Base-by-base conservation (phyloP, 2,329 filamentous ascomycete genomes). In the Fusarium napiforme region DNA sequence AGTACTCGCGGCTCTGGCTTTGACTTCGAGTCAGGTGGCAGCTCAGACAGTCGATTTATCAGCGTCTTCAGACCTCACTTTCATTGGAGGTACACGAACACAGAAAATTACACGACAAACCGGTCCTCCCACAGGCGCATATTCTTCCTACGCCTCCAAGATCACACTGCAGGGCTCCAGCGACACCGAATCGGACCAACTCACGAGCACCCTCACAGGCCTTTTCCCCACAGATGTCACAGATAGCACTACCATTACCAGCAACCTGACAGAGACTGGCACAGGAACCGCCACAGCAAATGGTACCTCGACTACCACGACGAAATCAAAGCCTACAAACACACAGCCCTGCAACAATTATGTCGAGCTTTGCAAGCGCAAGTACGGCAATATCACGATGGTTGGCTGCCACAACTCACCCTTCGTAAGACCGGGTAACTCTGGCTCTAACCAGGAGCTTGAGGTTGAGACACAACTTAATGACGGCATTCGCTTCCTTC, bases 321-420 rank as follows among this genome's bases (percentile, higher is more conserved):
- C 68, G 32, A 69, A 67, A 37, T 69, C 73, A 55, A 75, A 79
- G 57, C 86, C 91, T 2, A 89, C 88, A 50, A 96, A 95, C 81
- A 95, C 93, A 1, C 90, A 90, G 67, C 91, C 93, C 9, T 97
- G 94, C 86, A 97, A 97, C 82, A 90, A 91, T 80, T 90, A 93
- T 75, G 83, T 92, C 30, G 93, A 96, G 81, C 91, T 96, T 77
- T 97, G 94, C 84, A 83, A 83, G 10, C 89, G 93, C 67, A 91
- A 90, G 75, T 97, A 95, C 82, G 90, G 92, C 85, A 95, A 96
- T 81, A 92, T 96, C 81, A 95, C 93, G 64, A 87, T 93, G 77
- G 88, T 97, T 4, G 90, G 89, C 26, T 91, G 91, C 23, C 94
- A 97, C 84, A 97, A 97, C 84, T 94, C 93, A 46, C 93, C 93